Evolutionary conservation across 2,329 filamentous ascomycete species (phyloP).

Genomic region (Stagonosporopsis chrysanthemi): DNA sequence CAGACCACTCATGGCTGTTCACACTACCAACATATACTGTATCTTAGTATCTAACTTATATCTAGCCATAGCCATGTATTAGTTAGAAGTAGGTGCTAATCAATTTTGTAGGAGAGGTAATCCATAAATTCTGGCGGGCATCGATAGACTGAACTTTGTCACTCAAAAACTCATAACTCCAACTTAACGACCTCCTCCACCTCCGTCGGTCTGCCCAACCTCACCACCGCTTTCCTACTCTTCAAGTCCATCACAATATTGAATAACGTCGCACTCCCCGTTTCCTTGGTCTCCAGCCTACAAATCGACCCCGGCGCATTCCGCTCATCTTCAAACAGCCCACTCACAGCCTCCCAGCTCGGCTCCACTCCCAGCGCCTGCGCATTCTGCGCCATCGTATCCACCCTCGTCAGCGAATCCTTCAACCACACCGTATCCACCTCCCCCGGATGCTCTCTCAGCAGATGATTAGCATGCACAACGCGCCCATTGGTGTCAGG

Average conservation of each 20-base stretch:
- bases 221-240: conserved; percentile 39
- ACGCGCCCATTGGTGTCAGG: conserved; percentile 46
- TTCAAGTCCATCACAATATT: conserved; percentile 50
- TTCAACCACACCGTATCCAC: conserved; percentile 53
- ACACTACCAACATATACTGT: too few species aligned
- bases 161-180: conserved; percentile 20
- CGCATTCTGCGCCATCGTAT: conserved; percentile 48
- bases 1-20: too few species aligned
- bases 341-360: conserved; percentile 38
- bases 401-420: conserved; percentile 50
- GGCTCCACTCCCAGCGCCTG: conserved; percentile 31
- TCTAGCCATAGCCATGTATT: too few species aligned
- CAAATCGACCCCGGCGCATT: conserved; percentile 49
- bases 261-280: conserved; percentile 45
- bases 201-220: conserved; percentile 42
- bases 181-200: conserved; percentile 37
- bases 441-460: conserved; percentile 49
- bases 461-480: conserved; percentile 56
- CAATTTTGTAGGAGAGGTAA: too few species aligned
- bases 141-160: too few species aligned
- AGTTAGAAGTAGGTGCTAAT: too few species aligned
- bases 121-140: too few species aligned
- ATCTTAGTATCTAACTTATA: too few species aligned
- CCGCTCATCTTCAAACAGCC: conserved; percentile 53
- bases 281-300: conserved; percentile 32